phyloP scores from a whole-genome alignment of 2,329 filamentous ascomycete species.

The Penicillium hesseltinei region DNA sequence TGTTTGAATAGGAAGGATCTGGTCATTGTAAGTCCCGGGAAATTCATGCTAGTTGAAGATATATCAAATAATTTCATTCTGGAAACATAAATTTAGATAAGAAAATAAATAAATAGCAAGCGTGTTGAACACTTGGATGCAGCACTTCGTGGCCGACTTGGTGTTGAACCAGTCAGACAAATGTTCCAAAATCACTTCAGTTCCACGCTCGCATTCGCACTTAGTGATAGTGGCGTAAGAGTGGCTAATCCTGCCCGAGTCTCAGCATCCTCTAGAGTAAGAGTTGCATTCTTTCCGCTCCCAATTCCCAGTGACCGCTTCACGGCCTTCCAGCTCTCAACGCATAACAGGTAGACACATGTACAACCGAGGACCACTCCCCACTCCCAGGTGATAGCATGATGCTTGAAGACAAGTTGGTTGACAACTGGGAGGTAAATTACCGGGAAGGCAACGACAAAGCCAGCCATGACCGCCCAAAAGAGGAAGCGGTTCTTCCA shows the following conservation, averaged over 20 bases:
- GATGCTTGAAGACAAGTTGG: slow-evolving; percentile 63
- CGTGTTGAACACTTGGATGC: background rate
- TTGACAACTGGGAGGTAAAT: slow-evolving; percentile 68
- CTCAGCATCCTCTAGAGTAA: slow-evolving; percentile 36
- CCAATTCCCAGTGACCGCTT: slow-evolving; percentile 52
- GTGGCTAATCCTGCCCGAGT: slow-evolving; percentile 30
- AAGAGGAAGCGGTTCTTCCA: slow-evolving; percentile 72
- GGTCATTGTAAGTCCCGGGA: background rate
- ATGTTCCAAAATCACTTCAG: slow-evolving; percentile 21
- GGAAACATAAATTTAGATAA: background rate
- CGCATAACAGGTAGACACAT: slow-evolving; percentile 59
- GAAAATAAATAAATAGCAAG: background rate
- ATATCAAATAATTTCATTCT: background rate
- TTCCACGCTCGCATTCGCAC: slow-evolving; percentile 30
- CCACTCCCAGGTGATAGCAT: slow-evolving; percentile 67
- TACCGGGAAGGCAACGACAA: slow-evolving; percentile 56
- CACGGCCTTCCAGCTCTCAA: slow-evolving; percentile 64
- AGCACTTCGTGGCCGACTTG: background rate
- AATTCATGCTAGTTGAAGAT: background rate
- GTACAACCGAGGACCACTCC: slow-evolving; percentile 61
- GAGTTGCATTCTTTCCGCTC: slow-evolving; percentile 31
- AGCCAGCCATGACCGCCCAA: slow-evolving; percentile 60
- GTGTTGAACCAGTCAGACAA: slow-evolving; percentile 15
- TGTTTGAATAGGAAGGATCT: too few species aligned
- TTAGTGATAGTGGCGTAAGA: slow-evolving; percentile 22